Percentiles rank a stretch among this genome's conserved stretches.
Conservation (phyloP, 1,284 basidiomycete species). For the Cryptococcus sp. region DNA sequence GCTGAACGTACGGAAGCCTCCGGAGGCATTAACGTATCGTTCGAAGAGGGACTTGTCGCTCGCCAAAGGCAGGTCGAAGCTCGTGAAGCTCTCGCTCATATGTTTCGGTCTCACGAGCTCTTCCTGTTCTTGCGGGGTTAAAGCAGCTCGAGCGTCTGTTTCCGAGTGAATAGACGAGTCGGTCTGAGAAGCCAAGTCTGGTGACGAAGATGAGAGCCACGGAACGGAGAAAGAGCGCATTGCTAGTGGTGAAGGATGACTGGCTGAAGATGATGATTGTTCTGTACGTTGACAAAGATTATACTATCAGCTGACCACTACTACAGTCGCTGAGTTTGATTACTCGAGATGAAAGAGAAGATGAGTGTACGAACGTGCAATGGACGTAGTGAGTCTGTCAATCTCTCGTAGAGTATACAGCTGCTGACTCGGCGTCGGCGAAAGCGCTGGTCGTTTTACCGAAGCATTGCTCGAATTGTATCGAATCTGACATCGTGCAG, state of each 20-base stretch:
- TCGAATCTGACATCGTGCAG: background rate
- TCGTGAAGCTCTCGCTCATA: constrained; percentile 51
- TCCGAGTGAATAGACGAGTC: constrained; percentile 8
- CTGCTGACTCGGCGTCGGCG: constrained; percentile 34
- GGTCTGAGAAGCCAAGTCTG: constrained; percentile 32
- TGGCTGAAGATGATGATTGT: constrained; percentile 22
- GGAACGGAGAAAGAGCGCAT: constrained; percentile 46
- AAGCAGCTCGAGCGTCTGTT: constrained; percentile 2
- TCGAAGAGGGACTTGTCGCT: constrained; percentile 43
- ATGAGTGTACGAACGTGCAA: constrained; percentile 37
- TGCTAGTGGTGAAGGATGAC: constrained; percentile 42
- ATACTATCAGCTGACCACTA: background rate
- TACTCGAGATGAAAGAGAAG: background rate
- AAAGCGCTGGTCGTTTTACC: background rate
- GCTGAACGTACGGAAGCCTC: constrained; percentile 46
- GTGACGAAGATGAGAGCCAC: constrained; percentile 39
- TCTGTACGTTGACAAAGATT: constrained; percentile 16
- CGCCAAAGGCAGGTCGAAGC: constrained; percentile 48
- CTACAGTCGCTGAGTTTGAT: background rate
- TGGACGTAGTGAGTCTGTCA: constrained; percentile 45
- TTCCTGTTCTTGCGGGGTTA: constrained; percentile 1
- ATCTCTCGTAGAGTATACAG: constrained; percentile 46
- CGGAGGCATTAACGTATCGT: constrained; percentile 50
- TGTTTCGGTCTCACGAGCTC: constrained; percentile 40
- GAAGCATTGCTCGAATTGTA: constrained; percentile 4